Evolutionary conservation across 2,329 filamentous ascomycete genomes (phyloP).

Genomic region (Epichloe coenophiala): DNA sequence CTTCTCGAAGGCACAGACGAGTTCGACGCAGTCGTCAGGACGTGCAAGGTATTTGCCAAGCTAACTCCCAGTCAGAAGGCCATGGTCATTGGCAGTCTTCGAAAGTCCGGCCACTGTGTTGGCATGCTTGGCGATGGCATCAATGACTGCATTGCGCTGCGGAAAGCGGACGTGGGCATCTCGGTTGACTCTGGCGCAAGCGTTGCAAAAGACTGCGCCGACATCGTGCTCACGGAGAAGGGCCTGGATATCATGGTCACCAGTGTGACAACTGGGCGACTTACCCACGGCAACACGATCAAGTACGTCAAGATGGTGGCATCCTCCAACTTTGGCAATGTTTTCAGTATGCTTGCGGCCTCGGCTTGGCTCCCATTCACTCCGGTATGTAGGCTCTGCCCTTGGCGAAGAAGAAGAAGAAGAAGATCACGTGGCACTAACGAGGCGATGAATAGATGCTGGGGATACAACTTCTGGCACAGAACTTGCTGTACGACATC

Average conservation of each 20-base stretch:
- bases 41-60: conserved; percentile 17
- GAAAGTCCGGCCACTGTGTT: conserved; percentile 12
- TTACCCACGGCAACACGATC: conserved; percentile 17
- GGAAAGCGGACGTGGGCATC: conserved; percentile 15
- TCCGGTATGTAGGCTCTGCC: conserved; percentile 4
- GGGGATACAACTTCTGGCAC: conserved; percentile 14
- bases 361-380: conserved; percentile 17
- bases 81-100: conserved; percentile 12
- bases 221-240: conserved; percentile 17
- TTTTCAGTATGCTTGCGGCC: conserved; percentile 15
- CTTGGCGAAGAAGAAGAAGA: too few relatives aligned
- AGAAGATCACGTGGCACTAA: not conserved
- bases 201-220: conserved; percentile 17
- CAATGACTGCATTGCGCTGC: conserved; percentile 17
- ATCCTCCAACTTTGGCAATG: conserved; percentile 19
- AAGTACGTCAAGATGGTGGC: conserved; percentile 20
- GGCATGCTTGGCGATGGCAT: conserved; percentile 19
- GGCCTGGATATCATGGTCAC: conserved; percentile 15
- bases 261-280: conserved; percentile 13
- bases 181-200: conserved; percentile 17
- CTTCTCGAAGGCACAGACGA: conserved; percentile 8
- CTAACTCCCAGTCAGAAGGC: conserved; percentile 15
- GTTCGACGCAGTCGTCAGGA: conserved; percentile 11
- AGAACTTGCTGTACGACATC: conserved; percentile 17
- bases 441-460: conserved; percentile 9